phyloP scores from a whole-genome alignment of 352 stramenopile species.

The Phytophthora sansomeana region DNA sequence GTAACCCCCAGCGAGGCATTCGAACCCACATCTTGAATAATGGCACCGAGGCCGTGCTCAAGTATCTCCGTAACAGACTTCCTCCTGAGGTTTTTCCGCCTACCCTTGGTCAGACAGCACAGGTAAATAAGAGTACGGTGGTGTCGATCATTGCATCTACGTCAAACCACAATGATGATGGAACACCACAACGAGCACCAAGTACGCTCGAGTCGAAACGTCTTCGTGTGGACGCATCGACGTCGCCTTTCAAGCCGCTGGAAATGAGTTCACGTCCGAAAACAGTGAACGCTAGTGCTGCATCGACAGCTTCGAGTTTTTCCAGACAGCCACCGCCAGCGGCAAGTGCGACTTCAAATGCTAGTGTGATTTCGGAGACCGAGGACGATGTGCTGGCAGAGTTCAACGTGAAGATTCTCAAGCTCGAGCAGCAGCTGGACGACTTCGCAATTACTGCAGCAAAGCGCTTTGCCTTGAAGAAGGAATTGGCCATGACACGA shows the following conservation, averaged over 20 bases:
- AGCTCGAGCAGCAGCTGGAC: slow-evolving; percentile 66
- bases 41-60: slow-evolving; percentile 77
- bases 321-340: slow-evolving; percentile 12
- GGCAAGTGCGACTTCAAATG: neutral
- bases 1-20: slow-evolving; percentile 83
- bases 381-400: slow-evolving; percentile 42
- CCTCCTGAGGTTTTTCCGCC: slow-evolving; percentile 36
- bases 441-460: slow-evolving; percentile 73
- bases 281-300: slow-evolving; percentile 7
- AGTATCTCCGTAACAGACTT: slow-evolving; percentile 72
- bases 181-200: slow-evolving; percentile 9
- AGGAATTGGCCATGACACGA: slow-evolving; percentile 79
- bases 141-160: slow-evolving; percentile 22
- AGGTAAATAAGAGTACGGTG: slow-evolving; percentile 16
- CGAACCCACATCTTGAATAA: slow-evolving; percentile 69
- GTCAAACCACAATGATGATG: slow-evolving; percentile 26
- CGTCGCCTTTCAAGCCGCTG: slow-evolving; percentile 23
- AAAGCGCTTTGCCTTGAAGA: slow-evolving; percentile 81
- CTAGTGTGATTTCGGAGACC: neutral
- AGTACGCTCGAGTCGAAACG: slow-evolving; percentile 41
- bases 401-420: slow-evolving; percentile 53
- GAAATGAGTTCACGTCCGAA: slow-evolving; percentile 8
- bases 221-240: slow-evolving; percentile 35
- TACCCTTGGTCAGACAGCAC: slow-evolving; percentile 24
- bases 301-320: slow-evolving; percentile 15